Base-by-base conservation (phyloP, 1,284 basidiomycete species). In the Trichosporon coremiiforme region DNA sequence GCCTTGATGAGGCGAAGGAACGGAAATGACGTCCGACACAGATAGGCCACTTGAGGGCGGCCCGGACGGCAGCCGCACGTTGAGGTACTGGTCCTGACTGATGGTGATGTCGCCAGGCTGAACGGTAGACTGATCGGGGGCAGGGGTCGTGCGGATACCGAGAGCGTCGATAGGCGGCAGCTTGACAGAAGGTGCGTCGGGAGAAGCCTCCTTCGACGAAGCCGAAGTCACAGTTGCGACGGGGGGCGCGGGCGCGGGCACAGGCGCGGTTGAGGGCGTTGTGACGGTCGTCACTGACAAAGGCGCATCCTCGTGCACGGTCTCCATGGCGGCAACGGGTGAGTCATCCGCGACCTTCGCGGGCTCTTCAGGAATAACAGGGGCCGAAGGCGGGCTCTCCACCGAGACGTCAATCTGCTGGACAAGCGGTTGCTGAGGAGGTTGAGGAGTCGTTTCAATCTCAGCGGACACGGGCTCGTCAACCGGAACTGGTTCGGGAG, bases 21-120 rank as follows among this genome's bases (percentile, higher is more conserved):
- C 50, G 5, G 73, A 67, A 38, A 74, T 72, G 64, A 70, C 65
- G 57, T 74, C 73, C 13, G 73, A 74, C 3, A 74, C 73, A 0
- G 73, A 74, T 4, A 74, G 66, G 12, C 73, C 73, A 38, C 71
- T 69, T 0, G 47, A 38, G 0, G 73, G 73, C 1, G 67, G 73
- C 10, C 73, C 73, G 2, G 68, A 73, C 0, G 72, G 69, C 6
- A 72, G 20, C 1, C 67, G 70, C 15, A 62, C 57, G 15, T 62
- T 33, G 15, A 62, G 57, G 57, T 62, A 62, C 57, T 33, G 57
- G 33, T 62, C 57, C 57, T 53, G 50, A 12, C 22, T 53, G 8
- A 62, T 62, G 15, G 57, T n/a, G 33, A 62, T 62, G 31, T 62
- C 57, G 29, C 57, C 57, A 17, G 57, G 57, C 57, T 62, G 57